These are phyloP conservation scores for Maudiozyma humilis DNA, from an alignment of 1,139 yeast species.

Conservation along the genomic window DNA sequence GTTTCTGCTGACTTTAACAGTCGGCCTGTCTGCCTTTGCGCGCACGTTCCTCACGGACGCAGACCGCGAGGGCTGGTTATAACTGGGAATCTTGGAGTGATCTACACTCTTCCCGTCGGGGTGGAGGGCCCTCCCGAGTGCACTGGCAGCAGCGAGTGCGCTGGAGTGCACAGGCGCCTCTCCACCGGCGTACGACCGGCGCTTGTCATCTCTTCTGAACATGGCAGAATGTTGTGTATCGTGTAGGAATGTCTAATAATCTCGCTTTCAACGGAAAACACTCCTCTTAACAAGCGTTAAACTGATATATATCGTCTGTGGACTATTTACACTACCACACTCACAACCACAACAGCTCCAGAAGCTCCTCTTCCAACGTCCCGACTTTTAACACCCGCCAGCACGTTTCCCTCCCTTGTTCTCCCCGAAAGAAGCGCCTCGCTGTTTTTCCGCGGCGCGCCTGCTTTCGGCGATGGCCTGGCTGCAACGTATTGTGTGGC, in stretches of 20 bases:
- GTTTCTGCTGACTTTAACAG: neutral
- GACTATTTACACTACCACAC: no score
- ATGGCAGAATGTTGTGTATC: no score
- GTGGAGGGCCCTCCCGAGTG: conserved; percentile 32
- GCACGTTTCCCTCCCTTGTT: no score
- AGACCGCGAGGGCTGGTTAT: conserved; percentile 14
- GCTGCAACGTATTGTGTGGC: neutral
- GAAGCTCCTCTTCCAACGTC: no score
- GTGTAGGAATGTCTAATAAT: no score
- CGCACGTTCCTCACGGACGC: conserved; percentile 9
- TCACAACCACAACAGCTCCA: no score
- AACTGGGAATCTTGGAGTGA: conserved; percentile 22
- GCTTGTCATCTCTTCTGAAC: conserved; percentile 7
- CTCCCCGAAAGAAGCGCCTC: no score
- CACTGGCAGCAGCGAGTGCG: conserved; percentile 41
- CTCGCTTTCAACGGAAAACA: no score
- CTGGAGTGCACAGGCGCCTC: conserved; percentile 24
- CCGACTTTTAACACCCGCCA: neutral
- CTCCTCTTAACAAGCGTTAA: no score
- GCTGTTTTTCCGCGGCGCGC: no score
- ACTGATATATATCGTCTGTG: no score
- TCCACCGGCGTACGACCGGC: conserved; percentile 5
- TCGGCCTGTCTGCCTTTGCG: neutral
- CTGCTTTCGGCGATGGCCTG: no score
- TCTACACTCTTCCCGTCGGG: conserved; percentile 25